phyloP scores from a whole-genome alignment of 331 rosid species.

The Acacia concinna region DNA sequence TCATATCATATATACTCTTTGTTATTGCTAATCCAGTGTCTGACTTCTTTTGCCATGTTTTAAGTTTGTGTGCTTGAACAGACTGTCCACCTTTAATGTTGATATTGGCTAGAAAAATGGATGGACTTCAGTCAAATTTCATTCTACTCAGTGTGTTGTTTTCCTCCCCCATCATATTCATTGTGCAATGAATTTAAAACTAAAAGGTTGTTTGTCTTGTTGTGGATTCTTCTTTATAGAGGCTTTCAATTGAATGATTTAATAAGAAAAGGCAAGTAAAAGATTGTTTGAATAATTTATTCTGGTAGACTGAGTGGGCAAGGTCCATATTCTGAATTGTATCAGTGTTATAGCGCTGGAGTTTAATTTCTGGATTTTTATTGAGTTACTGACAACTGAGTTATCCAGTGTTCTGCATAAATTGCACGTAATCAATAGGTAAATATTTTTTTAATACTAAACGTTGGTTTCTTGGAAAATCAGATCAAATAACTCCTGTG shows the following conservation, averaged over 20 bases:
- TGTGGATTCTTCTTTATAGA: conserved; percentile 8
- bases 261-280: neutral
- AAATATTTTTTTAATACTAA: conserved; percentile 1
- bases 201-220: neutral
- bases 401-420: neutral
- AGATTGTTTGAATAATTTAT: neutral
- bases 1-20: conserved; percentile 3
- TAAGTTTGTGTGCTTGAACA: conserved; percentile 16
- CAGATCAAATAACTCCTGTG: conserved; percentile 79
- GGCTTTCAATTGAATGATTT: conserved; percentile 8
- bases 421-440: neutral
- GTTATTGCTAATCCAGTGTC: conserved; percentile 23
- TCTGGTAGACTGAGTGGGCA: neutral
- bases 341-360: conserved; percentile 18
- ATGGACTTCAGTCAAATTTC: neutral
- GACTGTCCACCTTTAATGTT: conserved; percentile 9
- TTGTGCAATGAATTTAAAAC: neutral
- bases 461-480: conserved; percentile 29
- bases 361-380: neutral
- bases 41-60: conserved; percentile 22
- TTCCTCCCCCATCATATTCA: neutral
- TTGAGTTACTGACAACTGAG: neutral
- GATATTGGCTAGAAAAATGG: conserved; percentile 10
- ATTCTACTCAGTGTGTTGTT: neutral
- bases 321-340: neutral